Base-by-base conservation (phyloP, 2,329 filamentous ascomycete genomes). In the Hypoxylon sp. region DNA sequence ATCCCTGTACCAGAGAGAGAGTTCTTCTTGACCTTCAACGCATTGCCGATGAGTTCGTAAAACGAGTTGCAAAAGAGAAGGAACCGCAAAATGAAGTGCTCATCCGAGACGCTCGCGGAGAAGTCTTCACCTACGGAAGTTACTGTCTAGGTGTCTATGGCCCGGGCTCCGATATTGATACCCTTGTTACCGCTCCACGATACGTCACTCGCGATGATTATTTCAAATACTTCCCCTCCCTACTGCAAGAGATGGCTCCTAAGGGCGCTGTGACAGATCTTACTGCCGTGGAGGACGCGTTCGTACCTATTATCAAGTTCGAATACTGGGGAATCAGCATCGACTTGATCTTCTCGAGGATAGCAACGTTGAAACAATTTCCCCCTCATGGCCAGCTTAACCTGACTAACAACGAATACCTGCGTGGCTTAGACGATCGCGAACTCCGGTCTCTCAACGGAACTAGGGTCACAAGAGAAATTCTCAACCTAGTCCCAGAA, bases 151-250 rank as follows among this genome's bases (percentile, higher is more conserved):
- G 96, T 67, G 96, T 98, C 24, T 97, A 93, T 80, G 94, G 94
- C 5, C 96, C 96, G 48, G 94, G 94, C 55, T 98, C 96, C 51
- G 96, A 99, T 89, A 98, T 99, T 75, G 96, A 99, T 83, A 98
- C 96, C 1, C 88, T 99, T 56, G 90, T 98, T 65, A 92, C 98
- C 55, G 94, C 91, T 13, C 96, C 96, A 9, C 94, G 93, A 81
- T 94, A 97, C 77, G 92, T 98, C 57, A 88, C 88, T 11, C 91
- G 94, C 65, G 91, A 95, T 33, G 94, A 99, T 80, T 99, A 97
- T 83, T 99, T 99, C 83, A 84, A 92, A 57, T 85, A 92, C 74
- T 98, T 98, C 74, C 94, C 94, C n/a, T 84, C 88, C 19, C 83
- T 97, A 52, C 88, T 99, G 53, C 83, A 91, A 73, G 86, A 91